Evolutionary conservation across 495 filamentous ascomycete species (phyloP).

Genomic region (Tuber magnatum): DNA sequence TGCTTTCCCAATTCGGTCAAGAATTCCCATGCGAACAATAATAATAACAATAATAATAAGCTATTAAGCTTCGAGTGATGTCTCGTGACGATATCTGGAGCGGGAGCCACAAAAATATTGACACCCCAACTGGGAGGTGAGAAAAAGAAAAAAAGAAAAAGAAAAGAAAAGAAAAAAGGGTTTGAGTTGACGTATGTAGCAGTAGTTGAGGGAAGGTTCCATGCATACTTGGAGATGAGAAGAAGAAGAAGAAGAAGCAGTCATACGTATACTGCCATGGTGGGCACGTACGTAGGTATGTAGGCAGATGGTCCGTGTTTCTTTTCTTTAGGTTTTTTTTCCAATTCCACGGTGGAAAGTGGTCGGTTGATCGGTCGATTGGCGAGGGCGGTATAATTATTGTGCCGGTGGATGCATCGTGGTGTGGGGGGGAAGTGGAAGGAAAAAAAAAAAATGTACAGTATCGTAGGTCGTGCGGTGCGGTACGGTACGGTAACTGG

Average conservation of each 20-base stretch:
- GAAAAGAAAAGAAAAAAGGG: not conserved
- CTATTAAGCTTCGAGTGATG: not conserved
- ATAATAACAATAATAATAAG: not conserved
- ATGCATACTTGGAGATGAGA: not conserved
- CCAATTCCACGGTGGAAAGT: not conserved
- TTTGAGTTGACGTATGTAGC: not conserved
- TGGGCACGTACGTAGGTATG: not conserved
- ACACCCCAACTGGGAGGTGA: not conserved
- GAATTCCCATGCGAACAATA: not conserved
- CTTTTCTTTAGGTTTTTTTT: not conserved
- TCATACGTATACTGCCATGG: not conserved
- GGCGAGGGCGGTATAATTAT: not conserved
- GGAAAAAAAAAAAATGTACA: too few species aligned
- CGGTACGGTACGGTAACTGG: too few species aligned
- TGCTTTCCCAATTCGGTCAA: not conserved
- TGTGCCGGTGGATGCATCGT: not conserved
- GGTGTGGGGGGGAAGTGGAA: not conserved
- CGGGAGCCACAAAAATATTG: not conserved
- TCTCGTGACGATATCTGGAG: not conserved
- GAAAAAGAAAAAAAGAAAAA: not conserved
- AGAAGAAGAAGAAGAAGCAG: not conserved
- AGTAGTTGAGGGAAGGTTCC: not conserved
- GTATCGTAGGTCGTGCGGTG: not conserved
- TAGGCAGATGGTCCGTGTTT: not conserved
- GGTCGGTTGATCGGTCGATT: not conserved